phyloP scores from a whole-genome alignment of 2,329 filamentous ascomycete genomes.

The Periconia macrospinosa region DNA sequence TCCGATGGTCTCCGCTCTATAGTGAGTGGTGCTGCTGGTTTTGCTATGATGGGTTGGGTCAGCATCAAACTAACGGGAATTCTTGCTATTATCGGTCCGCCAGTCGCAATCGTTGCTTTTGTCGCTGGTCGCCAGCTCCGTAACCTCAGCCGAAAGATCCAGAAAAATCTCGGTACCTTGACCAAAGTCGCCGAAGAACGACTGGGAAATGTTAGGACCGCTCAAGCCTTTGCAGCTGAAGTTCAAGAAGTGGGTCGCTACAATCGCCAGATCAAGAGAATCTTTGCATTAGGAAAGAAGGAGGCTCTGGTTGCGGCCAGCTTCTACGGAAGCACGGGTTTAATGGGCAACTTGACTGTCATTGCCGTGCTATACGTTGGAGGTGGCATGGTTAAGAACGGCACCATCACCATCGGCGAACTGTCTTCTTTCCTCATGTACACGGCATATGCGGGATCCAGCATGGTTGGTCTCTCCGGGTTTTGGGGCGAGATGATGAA shows the following conservation, averaged over 20 bases:
- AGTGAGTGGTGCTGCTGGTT: slow-evolving; percentile 87
- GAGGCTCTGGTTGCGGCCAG: slow-evolving; percentile 88
- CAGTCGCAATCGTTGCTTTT: slow-evolving; percentile 86
- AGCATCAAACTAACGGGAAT: slow-evolving; percentile 88
- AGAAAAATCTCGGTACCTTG: slow-evolving; percentile 87
- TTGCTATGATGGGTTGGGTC: slow-evolving; percentile 93
- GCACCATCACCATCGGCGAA: slow-evolving; percentile 86
- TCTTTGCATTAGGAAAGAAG: slow-evolving; percentile 83
- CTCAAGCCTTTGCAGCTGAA: slow-evolving; percentile 94
- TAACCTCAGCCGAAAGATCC: slow-evolving; percentile 87
- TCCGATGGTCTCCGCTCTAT: slow-evolving; percentile 91
- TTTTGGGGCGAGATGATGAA: slow-evolving; percentile 99
- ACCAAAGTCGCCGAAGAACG: slow-evolving; percentile 98
- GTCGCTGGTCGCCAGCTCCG: slow-evolving; percentile 89
- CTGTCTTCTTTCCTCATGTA: slow-evolving; percentile 98
- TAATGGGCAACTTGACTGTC: slow-evolving; percentile 96
- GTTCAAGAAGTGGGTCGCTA: slow-evolving; percentile 88
- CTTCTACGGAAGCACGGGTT: slow-evolving; percentile 85
- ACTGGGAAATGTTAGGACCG: slow-evolving; percentile 94
- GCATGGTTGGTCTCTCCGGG: slow-evolving; percentile 88
- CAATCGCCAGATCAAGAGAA: slow-evolving; percentile 87
- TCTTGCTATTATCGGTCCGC: slow-evolving; percentile 83
- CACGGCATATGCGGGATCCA: slow-evolving; percentile 82
- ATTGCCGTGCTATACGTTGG: slow-evolving; percentile 87
- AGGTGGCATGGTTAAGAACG: slow-evolving; percentile 83